Base-by-base conservation (phyloP, 2,329 filamentous ascomycete genomes). In the Kalmusia sp. region DNA sequence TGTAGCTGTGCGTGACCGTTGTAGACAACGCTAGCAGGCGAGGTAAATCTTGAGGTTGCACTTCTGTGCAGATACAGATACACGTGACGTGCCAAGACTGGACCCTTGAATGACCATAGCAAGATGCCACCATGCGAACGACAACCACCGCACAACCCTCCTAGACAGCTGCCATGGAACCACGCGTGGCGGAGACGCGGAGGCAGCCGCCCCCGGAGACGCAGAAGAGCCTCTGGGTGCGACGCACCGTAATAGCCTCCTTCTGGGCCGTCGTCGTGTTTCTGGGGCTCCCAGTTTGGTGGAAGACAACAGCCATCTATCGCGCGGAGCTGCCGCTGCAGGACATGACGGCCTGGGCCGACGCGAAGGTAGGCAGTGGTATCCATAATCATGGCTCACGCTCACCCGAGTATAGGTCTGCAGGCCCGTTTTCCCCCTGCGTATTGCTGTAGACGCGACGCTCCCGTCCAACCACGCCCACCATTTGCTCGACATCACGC, bases 211-310 rank as follows among this genome's bases (percentile, higher is more conserved):
- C 93, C 31, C 88, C 91, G 25, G 93, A 98, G 78, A 88, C 86
- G 59, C 77, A 84, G 17, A 82, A 88, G 61, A 87, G 89, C 58
- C 80, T 88, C 46, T 85, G 84, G 69, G 85, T 88, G 52, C 88
- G 95, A 49, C 85, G 86, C 41, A 81, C 82, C 57, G 89, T 98
- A 45, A 87, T 99, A 57, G 73, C 90, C 57, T 93, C 93, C 7
- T 98, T 97, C 75, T 99, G 95, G 95, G 79, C 87, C 4, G 86
- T 98, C 31, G 91, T 96, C 6, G 72, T 96, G 6, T 83, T 89
- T 25, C 77, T 99, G 5, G 95, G 95, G 2, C 74, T 99, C 61
- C 95, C 95, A 52, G 88, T 96, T 84, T 99, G 95, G 95, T 96
- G 92, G 87, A 87, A 87, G 73, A 98, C 95, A 0, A 99, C 95